A percentile compares a stretch with the other conserved stretches of the same genome.
Evolutionary conservation across 768 basidiomycete species (phyloP).

Genomic region (Mycena pura): DNA sequence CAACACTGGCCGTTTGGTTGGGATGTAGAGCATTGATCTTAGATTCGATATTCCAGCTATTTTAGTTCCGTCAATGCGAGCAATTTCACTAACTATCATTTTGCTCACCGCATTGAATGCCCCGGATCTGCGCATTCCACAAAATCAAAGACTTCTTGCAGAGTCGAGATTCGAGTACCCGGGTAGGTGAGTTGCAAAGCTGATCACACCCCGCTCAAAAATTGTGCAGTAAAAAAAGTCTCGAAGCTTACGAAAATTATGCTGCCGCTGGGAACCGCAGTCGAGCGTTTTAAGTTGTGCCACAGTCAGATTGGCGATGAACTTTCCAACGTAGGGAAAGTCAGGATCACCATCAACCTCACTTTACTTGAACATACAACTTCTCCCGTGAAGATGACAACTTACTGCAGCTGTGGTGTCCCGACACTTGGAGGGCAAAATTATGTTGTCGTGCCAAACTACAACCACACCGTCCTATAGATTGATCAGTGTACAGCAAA

Average conservation of each 20-base stretch:
- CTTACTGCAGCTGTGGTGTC: slow-evolving; percentile 72
- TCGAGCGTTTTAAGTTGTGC: slow-evolving; percentile 83
- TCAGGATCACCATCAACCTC: slow-evolving; percentile 63
- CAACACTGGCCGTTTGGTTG: slow-evolving; percentile 57
- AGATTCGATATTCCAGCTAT: slow-evolving; percentile 74
- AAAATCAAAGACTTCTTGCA: slow-evolving; percentile 78
- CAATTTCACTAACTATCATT: background rate
- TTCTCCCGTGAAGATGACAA: slow-evolving; percentile 13
- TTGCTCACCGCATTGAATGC: slow-evolving; percentile 54
- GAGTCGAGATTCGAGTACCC: slow-evolving; percentile 73
- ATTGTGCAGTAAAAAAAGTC: background rate
- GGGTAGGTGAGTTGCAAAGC: slow-evolving; percentile 72
- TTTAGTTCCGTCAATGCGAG: background rate
- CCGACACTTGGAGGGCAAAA: slow-evolving; percentile 66
- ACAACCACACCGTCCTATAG: slow-evolving; percentile 75
- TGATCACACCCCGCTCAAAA: slow-evolving; percentile 30
- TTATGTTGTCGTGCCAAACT: slow-evolving; percentile 82
- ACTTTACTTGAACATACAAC: slow-evolving; percentile 2
- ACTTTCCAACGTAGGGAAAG: slow-evolving; percentile 81
- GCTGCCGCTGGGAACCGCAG: slow-evolving; percentile 73
- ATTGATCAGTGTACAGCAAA: slow-evolving; percentile 10
- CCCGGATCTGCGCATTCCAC: slow-evolving; percentile 74
- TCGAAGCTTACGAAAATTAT: slow-evolving; percentile 57
- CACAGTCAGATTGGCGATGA: slow-evolving; percentile 76
- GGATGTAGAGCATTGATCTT: slow-evolving; percentile 67